Base-by-base conservation (phyloP, 345 rosid genomes). In the Carallia brachiata region DNA sequence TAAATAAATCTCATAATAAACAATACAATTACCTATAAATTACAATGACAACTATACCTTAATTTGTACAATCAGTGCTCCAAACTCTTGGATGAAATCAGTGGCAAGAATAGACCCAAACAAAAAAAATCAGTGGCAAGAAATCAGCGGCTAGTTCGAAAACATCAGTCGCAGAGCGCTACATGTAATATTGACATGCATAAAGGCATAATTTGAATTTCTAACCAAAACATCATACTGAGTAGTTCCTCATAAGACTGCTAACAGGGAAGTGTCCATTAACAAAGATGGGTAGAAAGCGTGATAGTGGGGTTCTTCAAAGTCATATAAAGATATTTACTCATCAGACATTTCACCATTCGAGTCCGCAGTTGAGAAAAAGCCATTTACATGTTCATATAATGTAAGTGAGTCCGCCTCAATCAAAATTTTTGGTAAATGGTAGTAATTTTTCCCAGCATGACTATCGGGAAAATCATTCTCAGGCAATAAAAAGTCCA, bases 221-320 rank as follows among this genome's bases (percentile, higher is more conserved):
- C 30, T n/a, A 66, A 75, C n/a, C 1, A 71, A 69, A 63, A 63
- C 23, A 73, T 76, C 83, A 70, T 88, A 95, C 99, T 98, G 15
- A 95, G 88, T 63, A 95, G 84, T 79, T 95, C 98, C 73, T 95
- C 99, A 65, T 89, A 90, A 52, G 93, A 55, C 99, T 1, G 86
- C 76, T 66, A 92, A 77, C 59, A 95, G 66, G 36, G 90, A 84
- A 19, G 93, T 78, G 70, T 90, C 97, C 88, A 90, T 82, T 50
- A 95, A 80, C 72, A 95, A 78, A 81, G 92, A 98, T 58, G 99
- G 98, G 9, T 98, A 95, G 75, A 89, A 89, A 50, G 88, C 97
- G 83, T 86, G 89, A 75, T 85, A 89, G 69, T 80, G 83, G 23
- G 74, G 62, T 69, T 85, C 97, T 61, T 92, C 93, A 70, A 85